Percentiles rank a stretch among this genome's conserved stretches.
Evolutionary conservation across 1,139 yeast species (phyloP).

Genomic region (Martiniozyma asiatica): DNA sequence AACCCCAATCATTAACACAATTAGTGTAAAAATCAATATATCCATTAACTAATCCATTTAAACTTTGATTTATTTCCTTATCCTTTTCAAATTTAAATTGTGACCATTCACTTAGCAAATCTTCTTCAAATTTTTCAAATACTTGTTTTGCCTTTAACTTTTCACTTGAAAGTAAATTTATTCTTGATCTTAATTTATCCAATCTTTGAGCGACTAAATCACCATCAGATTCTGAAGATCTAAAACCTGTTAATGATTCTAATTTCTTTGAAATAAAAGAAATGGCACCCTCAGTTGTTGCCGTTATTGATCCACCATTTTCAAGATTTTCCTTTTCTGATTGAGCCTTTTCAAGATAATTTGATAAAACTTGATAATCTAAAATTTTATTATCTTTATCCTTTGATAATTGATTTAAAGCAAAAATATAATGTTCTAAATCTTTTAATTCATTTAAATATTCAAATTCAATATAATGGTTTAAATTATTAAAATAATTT

Average conservation of each 20-base stretch:
- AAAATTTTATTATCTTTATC: slow-evolving; percentile 84
- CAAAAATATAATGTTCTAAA: slow-evolving; percentile 71
- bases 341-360: slow-evolving; percentile 60
- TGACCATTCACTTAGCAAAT: slow-evolving; percentile 59
- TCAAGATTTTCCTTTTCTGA: slow-evolving; percentile 51
- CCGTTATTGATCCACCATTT: slow-evolving; percentile 32
- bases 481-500: slow-evolving; percentile 32
- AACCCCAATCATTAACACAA: slow-evolving; percentile 70
- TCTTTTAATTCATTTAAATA: slow-evolving; percentile 77
- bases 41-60: slow-evolving; percentile 60
- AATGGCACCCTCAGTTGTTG: slow-evolving; percentile 23
- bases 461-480: slow-evolving; percentile 64
- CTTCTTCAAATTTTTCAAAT: slow-evolving; percentile 60
- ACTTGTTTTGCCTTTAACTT: slow-evolving; percentile 17
- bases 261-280: slow-evolving; percentile 21
- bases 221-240: slow-evolving; percentile 24
- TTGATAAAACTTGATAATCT: slow-evolving; percentile 78
- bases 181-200: slow-evolving; percentile 18
- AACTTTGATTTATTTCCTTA: slow-evolving; percentile 58
- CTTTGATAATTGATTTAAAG: slow-evolving; percentile 65
- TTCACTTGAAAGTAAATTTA: slow-evolving; percentile 19
- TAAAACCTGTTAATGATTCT: slow-evolving; percentile 20
- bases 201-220: slow-evolving; percentile 57
- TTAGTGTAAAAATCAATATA: slow-evolving; percentile 66
- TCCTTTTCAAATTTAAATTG: slow-evolving; percentile 76